Evolutionary conservation across 2,329 filamentous ascomycete genomes (phyloP).

Genomic region (Hypoxylon sp.): DNA sequence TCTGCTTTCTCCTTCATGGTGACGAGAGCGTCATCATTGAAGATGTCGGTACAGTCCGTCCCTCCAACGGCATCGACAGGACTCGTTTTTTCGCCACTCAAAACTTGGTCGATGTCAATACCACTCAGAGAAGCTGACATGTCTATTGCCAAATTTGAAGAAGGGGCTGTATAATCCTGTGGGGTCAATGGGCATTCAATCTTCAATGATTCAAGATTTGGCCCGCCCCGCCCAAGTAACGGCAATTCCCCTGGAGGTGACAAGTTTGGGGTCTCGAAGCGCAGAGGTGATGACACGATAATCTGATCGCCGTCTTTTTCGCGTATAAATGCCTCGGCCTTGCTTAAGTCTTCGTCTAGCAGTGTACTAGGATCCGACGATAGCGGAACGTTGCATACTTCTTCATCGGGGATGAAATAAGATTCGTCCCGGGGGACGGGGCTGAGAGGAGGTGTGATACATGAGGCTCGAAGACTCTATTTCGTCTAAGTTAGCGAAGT

Average conservation of each 20-base stretch:
- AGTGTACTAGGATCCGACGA: constrained; percentile 46
- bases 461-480: constrained; percentile 37
- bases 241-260: constrained; percentile 31
- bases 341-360: constrained; percentile 45
- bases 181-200: constrained; percentile 47
- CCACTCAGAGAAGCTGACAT: constrained; percentile 26
- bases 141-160: constrained; percentile 20
- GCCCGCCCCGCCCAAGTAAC: constrained; percentile 10
- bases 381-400: constrained; percentile 45
- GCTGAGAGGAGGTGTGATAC: constrained; percentile 48
- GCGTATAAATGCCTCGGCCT: constrained; percentile 40
- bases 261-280: constrained; percentile 2
- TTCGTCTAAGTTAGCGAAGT: constrained; percentile 21
- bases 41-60: constrained; percentile 12
- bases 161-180: constrained; percentile 18
- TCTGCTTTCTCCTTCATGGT: constrained; percentile 36
- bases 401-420: constrained; percentile 42
- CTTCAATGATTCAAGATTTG: constrained; percentile 40
- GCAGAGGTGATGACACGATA: constrained; percentile 4
- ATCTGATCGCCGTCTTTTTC: constrained; percentile 25
- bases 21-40: constrained; percentile 33
- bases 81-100: constrained; percentile 9
- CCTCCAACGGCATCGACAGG: not conserved
- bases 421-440: constrained; percentile 29
- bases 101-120: constrained; percentile 37